Evolutionary conservation across 1,284 basidiomycete species (phyloP).

Genomic region (Pulveroboletus sp.): DNA sequence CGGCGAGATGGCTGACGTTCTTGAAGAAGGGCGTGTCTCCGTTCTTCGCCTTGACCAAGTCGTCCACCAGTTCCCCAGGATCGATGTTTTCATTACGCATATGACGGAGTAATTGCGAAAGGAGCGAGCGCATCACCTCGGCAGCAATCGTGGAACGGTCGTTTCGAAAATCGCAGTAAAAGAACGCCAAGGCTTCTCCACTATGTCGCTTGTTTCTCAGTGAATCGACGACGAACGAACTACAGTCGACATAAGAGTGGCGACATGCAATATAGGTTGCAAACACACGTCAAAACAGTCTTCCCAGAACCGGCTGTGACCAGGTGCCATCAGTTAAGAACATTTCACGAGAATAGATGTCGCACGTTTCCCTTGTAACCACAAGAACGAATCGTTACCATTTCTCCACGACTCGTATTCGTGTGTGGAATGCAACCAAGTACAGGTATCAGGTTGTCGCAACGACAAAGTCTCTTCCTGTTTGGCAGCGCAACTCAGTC

Average conservation of each 20-base stretch:
- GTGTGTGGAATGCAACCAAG: neutral
- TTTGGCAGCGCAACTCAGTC: slow-evolving; percentile 5
- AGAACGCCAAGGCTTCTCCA: slow-evolving; percentile 1
- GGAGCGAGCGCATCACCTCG: slow-evolving; percentile 13
- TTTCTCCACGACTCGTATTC: neutral
- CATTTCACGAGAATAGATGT: neutral
- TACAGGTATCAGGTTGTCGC: slow-evolving; percentile 8
- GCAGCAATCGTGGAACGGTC: slow-evolving; percentile 5
- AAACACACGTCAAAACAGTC: slow-evolving; percentile 6
- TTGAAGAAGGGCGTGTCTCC: neutral
- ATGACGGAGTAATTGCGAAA: slow-evolving; percentile 10
- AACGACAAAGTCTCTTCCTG: slow-evolving; percentile 5
- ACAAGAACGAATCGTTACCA: neutral
- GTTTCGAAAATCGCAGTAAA: slow-evolving; percentile 14
- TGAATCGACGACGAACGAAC: slow-evolving; percentile 8
- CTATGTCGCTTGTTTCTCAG: neutral
- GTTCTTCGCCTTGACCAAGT: slow-evolving; percentile 1
- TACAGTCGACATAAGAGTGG: neutral
- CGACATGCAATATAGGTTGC: too few species aligned
- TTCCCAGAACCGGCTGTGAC: slow-evolving; percentile 9
- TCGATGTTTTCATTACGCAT: neutral
- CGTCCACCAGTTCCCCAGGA: neutral
- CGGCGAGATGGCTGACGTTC: neutral
- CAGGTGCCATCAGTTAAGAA: neutral
- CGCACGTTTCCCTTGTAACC: slow-evolving; percentile 8